Evolutionary conservation across 768 basidiomycete genomes (phyloP).

Genomic region (Termitomyces sp.): DNA sequence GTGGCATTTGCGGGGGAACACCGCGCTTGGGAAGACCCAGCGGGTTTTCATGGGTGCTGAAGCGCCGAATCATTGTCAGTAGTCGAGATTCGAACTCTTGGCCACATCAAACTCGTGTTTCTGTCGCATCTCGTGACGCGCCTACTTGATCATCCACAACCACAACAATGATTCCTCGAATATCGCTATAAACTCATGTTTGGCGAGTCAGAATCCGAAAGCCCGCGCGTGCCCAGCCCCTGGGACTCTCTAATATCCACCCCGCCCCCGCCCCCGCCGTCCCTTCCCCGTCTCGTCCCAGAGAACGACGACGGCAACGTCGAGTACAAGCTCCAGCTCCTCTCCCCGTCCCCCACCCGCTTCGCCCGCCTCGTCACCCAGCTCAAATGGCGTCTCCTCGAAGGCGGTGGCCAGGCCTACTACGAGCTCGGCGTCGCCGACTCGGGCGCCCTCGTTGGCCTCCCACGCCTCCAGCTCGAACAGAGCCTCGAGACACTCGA

Average conservation of each 20-base stretch:
- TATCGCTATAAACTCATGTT: slow-evolving; percentile 49
- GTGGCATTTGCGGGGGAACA: slow-evolving; percentile 53
- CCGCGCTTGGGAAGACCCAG: slow-evolving; percentile 26
- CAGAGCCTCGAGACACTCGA: slow-evolving; percentile 82
- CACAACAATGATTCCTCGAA: slow-evolving; percentile 24
- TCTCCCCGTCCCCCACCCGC: slow-evolving; percentile 69
- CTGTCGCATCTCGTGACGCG: too few relatives aligned
- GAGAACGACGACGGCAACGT: slow-evolving; percentile 86
- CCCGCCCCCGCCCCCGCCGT: slow-evolving; percentile 36
- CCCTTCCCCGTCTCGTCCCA: slow-evolving; percentile 57
- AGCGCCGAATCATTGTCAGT: neutral
- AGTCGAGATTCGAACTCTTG: neutral
- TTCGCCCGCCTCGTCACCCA: slow-evolving; percentile 88
- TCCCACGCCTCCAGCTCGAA: slow-evolving; percentile 68
- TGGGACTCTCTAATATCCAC: slow-evolving; percentile 74
- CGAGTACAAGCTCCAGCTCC: slow-evolving; percentile 91
- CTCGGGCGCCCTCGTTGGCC: slow-evolving; percentile 80
- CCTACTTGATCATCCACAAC: too few relatives aligned
- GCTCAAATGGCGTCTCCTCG: slow-evolving; percentile 89
- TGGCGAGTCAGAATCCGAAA: slow-evolving; percentile 78
- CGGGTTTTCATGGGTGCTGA: slow-evolving; percentile 15
- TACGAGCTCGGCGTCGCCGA: slow-evolving; percentile 86
- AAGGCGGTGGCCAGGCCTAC: slow-evolving; percentile 79
- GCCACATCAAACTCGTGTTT: too few relatives aligned
- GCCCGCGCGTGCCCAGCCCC: slow-evolving; percentile 71